phyloP scores from a whole-genome alignment of 805 yeast genomes.

The Candida ponderosae region DNA sequence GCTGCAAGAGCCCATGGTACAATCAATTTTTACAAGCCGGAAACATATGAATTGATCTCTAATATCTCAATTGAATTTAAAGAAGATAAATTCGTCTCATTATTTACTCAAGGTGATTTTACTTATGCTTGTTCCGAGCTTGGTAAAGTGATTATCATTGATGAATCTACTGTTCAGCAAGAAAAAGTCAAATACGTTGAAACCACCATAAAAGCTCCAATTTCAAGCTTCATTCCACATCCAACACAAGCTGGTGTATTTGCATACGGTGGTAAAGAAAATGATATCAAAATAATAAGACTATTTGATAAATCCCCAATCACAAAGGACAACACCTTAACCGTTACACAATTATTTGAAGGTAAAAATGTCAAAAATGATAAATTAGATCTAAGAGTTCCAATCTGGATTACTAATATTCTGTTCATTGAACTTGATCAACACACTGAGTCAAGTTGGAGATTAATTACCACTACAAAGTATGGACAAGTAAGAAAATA shows the following conservation, averaged over 20 bases:
- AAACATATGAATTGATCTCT: conserved; percentile 17
- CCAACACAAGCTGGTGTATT: conserved; percentile 43
- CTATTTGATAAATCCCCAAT: conserved; percentile 26
- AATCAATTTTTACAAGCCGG: conserved; percentile 31
- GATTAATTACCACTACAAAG: conserved; percentile 59
- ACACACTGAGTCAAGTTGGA: conserved; percentile 31
- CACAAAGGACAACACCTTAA: conserved; percentile 16
- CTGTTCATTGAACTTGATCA: conserved; percentile 30
- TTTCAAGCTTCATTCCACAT: conserved; percentile 40
- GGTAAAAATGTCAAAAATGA: conserved; percentile 83
- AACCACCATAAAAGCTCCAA: conserved; percentile 34
- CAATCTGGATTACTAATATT: conserved; percentile 67
- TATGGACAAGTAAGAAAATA: conserved; percentile 74
- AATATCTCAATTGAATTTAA: conserved; percentile 9
- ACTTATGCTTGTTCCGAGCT: conserved; percentile 27
- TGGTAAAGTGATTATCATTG: conserved; percentile 25
- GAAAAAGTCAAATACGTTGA: conserved; percentile 9
- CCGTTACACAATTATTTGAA: conserved; percentile 39
- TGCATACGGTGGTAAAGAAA: conserved; percentile 85
- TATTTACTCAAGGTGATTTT: conserved; percentile 20
- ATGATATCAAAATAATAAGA: conserved; percentile 48
- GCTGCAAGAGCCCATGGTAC: conserved; percentile 40
- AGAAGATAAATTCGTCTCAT: conserved; percentile 24
- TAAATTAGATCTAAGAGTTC: conserved; percentile 70
- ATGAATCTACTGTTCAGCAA: conserved; percentile 8